A percentile compares a stretch with the other conserved stretches of the same genome.
These are phyloP conservation scores for Trypethelium eluteriae DNA, from an alignment of 495 filamentous ascomycete species.

Conservation along the genomic window DNA sequence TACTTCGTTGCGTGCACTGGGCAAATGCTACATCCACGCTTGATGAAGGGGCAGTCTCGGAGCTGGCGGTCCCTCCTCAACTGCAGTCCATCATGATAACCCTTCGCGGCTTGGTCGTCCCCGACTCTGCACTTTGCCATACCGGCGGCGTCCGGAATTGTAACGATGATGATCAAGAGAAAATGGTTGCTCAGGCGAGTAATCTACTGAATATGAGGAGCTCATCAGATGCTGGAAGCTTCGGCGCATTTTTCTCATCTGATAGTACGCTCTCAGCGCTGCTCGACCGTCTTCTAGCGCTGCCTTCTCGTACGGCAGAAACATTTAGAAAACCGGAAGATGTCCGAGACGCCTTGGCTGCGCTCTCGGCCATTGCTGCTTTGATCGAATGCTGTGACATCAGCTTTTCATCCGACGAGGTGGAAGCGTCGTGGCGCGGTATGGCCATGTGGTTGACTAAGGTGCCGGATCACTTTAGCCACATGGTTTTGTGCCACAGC, in stretches of 20 bases:
- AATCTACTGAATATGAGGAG: background rate
- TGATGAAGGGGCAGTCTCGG: background rate
- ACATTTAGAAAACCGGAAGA: slow-evolving; percentile 24
- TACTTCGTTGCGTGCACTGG: slow-evolving; percentile 23
- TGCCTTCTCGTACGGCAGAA: slow-evolving; percentile 29
- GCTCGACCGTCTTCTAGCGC: slow-evolving; percentile 21
- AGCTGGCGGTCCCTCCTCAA: background rate
- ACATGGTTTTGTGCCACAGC: slow-evolving; percentile 12
- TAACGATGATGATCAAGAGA: background rate
- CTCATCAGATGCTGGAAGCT: background rate
- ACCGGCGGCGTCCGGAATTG: background rate
- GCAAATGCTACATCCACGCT: slow-evolving; percentile 7
- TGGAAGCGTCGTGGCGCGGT: slow-evolving; percentile 17
- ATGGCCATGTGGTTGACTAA: slow-evolving; percentile 25
- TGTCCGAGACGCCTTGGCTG: slow-evolving; percentile 21
- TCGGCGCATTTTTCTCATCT: background rate
- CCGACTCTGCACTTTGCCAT: background rate
- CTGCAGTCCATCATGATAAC: background rate
- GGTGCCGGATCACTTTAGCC: slow-evolving; percentile 21
- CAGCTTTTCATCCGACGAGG: slow-evolving; percentile 21
- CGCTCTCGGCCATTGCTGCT: slow-evolving; percentile 25
- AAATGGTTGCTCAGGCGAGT: background rate
- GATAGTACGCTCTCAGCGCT: slow-evolving; percentile 8
- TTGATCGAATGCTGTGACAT: slow-evolving; percentile 24
- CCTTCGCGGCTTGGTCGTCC: background rate